Percentiles rank a stretch among this genome's conserved stretches.
phyloP scores from a whole-genome alignment of 352 stramenopile species.

The Pythium dissotocum region DNA sequence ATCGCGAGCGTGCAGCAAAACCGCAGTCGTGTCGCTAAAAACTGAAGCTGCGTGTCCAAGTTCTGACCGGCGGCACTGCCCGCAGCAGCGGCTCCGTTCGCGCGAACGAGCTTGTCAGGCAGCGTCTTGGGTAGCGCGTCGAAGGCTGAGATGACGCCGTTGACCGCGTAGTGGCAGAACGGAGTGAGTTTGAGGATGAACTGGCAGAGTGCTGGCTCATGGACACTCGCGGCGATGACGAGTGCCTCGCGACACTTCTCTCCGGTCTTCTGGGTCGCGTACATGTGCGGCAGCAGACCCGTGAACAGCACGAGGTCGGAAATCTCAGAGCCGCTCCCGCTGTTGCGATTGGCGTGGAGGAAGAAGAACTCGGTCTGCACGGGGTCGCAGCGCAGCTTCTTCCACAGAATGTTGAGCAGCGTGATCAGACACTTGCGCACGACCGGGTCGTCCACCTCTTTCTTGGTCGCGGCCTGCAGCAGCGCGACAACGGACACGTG shows the following conservation, averaged over 20 bases:
- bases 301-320: constrained; percentile 85
- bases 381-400: constrained; percentile 80
- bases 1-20: constrained; percentile 86
- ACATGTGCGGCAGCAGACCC: constrained; percentile 83
- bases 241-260: constrained; percentile 85
- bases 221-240: constrained; percentile 74
- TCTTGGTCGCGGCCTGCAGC: constrained; percentile 76
- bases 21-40: constrained; percentile 62
- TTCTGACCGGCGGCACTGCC: constrained; percentile 1
- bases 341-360: constrained; percentile 53
- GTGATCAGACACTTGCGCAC: constrained; percentile 84
- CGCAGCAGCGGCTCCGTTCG: background rate
- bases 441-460: constrained; percentile 81
- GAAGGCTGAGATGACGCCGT: constrained; percentile 80
- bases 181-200: constrained; percentile 87
- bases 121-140: constrained; percentile 77
- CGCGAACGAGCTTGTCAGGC: constrained; percentile 27
- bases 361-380: constrained; percentile 91
- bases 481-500: constrained; percentile 80
- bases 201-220: constrained; percentile 72
- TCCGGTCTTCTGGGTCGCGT: constrained; percentile 71
- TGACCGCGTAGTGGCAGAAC: constrained; percentile 88
- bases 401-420: constrained; percentile 83
- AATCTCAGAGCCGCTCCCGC: constrained; percentile 38
- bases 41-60: constrained; percentile 38